Evolutionary conservation across 257 asterid species (phyloP).

Genomic region (Solanum sejunctum): DNA sequence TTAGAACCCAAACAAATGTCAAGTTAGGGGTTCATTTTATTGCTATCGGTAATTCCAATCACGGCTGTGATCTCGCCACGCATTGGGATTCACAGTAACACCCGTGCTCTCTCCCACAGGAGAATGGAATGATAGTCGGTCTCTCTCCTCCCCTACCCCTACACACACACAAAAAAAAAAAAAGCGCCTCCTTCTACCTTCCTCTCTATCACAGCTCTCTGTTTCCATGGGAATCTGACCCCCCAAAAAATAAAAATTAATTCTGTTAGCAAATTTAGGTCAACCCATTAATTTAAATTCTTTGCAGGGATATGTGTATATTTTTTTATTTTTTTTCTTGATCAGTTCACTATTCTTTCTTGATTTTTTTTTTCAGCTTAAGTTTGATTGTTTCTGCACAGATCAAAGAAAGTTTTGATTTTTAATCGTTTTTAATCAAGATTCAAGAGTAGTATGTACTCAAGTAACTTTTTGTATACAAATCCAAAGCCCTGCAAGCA

Average conservation of each 20-base stretch:
- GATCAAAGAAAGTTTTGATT: not conserved
- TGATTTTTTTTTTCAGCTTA: not conserved
- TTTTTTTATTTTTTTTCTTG: not conserved
- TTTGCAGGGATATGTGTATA: not conserved
- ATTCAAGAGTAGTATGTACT: constrained; percentile 20
- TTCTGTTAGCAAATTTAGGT: not conserved
- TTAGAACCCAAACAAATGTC: not conserved
- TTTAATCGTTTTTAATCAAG: not conserved
- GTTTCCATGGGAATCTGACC: not conserved
- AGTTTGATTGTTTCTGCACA: not conserved
- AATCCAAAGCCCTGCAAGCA: constrained; percentile 53
- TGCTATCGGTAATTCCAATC: not conserved
- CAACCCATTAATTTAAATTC: not conserved
- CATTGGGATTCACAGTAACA: not conserved
- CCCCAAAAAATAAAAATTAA: not conserved
- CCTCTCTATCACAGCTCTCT: not conserved
- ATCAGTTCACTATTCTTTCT: not conserved
- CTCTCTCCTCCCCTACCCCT: not conserved
- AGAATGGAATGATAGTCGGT: not conserved
- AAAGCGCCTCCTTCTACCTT: not conserved
- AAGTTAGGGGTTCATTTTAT: not conserved
- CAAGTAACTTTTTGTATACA: constrained; percentile 26
- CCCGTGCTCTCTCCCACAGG: not conserved
- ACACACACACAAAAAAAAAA: not conserved
- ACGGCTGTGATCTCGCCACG: not conserved